phyloP scores from a whole-genome alignment of 164 flowering plant genomes.

The Vitis labrusca region DNA sequence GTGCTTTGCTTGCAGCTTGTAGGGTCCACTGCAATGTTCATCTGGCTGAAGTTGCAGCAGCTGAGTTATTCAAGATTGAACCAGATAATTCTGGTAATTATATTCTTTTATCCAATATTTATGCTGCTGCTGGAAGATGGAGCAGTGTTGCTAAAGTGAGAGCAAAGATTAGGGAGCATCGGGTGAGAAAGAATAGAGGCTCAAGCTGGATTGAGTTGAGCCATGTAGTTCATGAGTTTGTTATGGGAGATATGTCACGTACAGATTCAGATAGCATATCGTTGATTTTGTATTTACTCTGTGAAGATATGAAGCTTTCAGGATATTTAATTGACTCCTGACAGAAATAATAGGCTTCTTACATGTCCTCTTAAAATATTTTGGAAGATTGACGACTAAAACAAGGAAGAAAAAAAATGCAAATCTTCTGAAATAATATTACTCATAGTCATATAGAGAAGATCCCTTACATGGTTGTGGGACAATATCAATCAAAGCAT shows the following conservation, averaged over 20 bases:
- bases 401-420: background rate
- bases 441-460: background rate
- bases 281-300: slow-evolving; percentile 26
- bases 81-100: slow-evolving; percentile 47
- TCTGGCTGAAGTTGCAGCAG: slow-evolving; percentile 40
- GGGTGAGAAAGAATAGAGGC: slow-evolving; percentile 38
- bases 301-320: slow-evolving; percentile 28
- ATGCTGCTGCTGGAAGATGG: slow-evolving; percentile 39
- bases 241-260: slow-evolving; percentile 39
- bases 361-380: background rate
- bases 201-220: slow-evolving; percentile 46
- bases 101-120: slow-evolving; percentile 35
- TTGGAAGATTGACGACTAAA: slow-evolving; percentile 14
- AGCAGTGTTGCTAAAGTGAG: slow-evolving; percentile 41
- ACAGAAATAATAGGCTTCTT: slow-evolving; percentile 9
- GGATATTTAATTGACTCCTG: slow-evolving; percentile 10
- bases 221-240: slow-evolving; percentile 41
- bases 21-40: slow-evolving; percentile 30
- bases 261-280: slow-evolving; percentile 22
- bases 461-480: background rate
- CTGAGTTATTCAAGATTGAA: slow-evolving; percentile 38
- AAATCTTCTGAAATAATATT: background rate
- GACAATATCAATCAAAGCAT: background rate
- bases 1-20: slow-evolving; percentile 47
- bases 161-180: slow-evolving; percentile 30